These are phyloP conservation scores for Spinellus fusiger DNA, from an alignment of 192 early-diverging fungal genomes.

Conservation along the genomic window DNA sequence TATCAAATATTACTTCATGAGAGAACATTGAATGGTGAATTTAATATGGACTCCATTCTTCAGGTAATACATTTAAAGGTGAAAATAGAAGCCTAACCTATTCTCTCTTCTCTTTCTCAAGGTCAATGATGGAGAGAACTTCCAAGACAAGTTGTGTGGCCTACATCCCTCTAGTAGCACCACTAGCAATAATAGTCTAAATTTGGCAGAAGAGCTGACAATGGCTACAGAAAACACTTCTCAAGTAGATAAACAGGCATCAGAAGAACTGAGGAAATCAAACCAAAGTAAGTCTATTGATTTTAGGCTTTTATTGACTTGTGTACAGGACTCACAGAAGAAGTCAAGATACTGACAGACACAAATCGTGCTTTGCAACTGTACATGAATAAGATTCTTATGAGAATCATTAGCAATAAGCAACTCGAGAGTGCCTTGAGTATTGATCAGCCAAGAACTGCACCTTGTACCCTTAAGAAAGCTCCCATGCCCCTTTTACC, in stretches of 20 bases:
- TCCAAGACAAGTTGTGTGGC: not conserved
- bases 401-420: constrained; percentile 60
- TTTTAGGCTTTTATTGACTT: not conserved
- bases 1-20: constrained; percentile 72
- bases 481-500: not conserved
- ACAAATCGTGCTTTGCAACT: constrained; percentile 59
- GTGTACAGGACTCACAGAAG: constrained; percentile 39
- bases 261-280: not conserved
- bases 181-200: constrained; percentile 5
- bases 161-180: constrained; percentile 1
- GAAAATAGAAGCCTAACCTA: not conserved
- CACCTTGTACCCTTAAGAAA: not conserved
- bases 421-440: constrained; percentile 34
- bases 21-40: constrained; percentile 69
- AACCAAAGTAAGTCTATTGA: not conserved
- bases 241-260: not conserved
- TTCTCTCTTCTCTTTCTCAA: not conserved
- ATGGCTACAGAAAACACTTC: not conserved
- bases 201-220: constrained; percentile 19
- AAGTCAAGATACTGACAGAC: constrained; percentile 50
- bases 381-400: constrained; percentile 71
- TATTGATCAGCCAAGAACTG: constrained; percentile 21
- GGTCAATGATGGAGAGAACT: not conserved
- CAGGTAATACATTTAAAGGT: constrained; percentile 25
- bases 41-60: constrained; percentile 46